Percentiles rank a stretch among this genome's conserved stretches.
Evolutionary conservation across 2,329 filamentous ascomycete genomes (phyloP).

Genomic region (Dactylonectria macrodidyma): DNA sequence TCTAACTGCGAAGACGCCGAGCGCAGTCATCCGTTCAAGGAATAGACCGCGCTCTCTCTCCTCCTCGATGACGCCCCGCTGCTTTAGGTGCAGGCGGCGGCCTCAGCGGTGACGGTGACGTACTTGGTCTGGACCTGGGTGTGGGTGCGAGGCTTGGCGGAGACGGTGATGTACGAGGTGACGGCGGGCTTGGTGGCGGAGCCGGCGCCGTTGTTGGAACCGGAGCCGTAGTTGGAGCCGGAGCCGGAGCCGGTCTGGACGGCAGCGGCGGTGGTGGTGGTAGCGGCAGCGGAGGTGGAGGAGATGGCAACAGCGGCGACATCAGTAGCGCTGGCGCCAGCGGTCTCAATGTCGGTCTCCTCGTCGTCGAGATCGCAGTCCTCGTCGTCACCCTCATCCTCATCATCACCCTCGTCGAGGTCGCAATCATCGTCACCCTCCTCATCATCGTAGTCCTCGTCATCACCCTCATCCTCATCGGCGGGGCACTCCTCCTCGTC

Average conservation of each 20-base stretch:
- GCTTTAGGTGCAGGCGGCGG: conserved; percentile 34
- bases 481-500: conserved; percentile 39
- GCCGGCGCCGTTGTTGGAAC: conserved; percentile 18
- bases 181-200: conserved; percentile 6
- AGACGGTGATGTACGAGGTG: conserved; percentile 38
- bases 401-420: conserved; percentile 32
- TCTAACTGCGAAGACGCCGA: conserved; percentile 11
- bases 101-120: conserved; percentile 37
- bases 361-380: conserved; percentile 26
- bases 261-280: conserved; percentile 16
- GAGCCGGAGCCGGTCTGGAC: neutral
- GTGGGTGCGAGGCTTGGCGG: conserved; percentile 21
- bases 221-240: conserved; percentile 13
- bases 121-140: conserved; percentile 26
- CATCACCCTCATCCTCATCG: conserved; percentile 31
- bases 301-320: conserved; percentile 2
- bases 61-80: neutral
- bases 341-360: conserved; percentile 9
- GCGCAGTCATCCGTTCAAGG: conserved; percentile 10
- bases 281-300: neutral
- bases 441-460: conserved; percentile 27
- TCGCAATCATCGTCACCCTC: conserved; percentile 40
- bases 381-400: conserved; percentile 28
- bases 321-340: conserved; percentile 17
- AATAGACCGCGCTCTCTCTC: neutral